phyloP scores from a whole-genome alignment of 805 yeast species.

The Schizosaccharomyces osmophilus region DNA sequence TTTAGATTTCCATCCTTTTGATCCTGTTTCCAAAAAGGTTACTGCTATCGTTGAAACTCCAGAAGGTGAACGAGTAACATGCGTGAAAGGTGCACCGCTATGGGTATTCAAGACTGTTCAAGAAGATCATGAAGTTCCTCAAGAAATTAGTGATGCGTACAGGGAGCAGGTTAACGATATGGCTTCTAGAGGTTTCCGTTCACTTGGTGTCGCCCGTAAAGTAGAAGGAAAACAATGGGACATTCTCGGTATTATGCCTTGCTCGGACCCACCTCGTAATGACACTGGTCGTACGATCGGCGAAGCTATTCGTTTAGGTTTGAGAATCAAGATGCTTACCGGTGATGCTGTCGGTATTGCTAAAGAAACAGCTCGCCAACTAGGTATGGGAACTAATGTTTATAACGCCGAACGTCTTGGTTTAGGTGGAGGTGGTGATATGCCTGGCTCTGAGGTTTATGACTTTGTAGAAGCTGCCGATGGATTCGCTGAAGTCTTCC shows the following conservation, averaged over 20 bases:
- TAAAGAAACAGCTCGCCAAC: constrained; percentile 92
- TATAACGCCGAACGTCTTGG: constrained; percentile 93
- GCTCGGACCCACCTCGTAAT: constrained; percentile 97
- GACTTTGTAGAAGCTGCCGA: constrained; percentile 68
- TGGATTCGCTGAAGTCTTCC: constrained; percentile 66
- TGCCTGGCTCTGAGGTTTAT: constrained; percentile 41
- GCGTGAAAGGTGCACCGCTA: constrained; percentile 96
- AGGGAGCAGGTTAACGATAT: constrained; percentile 93
- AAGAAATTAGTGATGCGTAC: constrained; percentile 78
- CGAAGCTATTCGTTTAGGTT: constrained; percentile 79
- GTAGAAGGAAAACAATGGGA: constrained; percentile 98
- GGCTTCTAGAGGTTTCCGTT: constrained; percentile 95
- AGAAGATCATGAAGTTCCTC: constrained; percentile 90
- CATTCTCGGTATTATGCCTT: constrained; percentile 92
- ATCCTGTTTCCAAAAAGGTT: constrained; percentile 92
- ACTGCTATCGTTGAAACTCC: constrained; percentile 88
- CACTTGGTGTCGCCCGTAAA: constrained; percentile 96
- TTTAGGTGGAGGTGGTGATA: constrained; percentile 50
- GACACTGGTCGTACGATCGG: constrained; percentile 84
- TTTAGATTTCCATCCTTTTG: constrained; percentile 87
- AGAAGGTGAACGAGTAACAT: constrained; percentile 78
- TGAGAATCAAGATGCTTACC: constrained; percentile 91
- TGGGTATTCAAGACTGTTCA: constrained; percentile 91
- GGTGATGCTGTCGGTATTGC: constrained; percentile 99
- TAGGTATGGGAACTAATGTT: constrained; percentile 87